Evolutionary conservation across 2,329 filamentous ascomycete genomes (phyloP).

Genomic region (Arthrobotrys entomopaga): DNA sequence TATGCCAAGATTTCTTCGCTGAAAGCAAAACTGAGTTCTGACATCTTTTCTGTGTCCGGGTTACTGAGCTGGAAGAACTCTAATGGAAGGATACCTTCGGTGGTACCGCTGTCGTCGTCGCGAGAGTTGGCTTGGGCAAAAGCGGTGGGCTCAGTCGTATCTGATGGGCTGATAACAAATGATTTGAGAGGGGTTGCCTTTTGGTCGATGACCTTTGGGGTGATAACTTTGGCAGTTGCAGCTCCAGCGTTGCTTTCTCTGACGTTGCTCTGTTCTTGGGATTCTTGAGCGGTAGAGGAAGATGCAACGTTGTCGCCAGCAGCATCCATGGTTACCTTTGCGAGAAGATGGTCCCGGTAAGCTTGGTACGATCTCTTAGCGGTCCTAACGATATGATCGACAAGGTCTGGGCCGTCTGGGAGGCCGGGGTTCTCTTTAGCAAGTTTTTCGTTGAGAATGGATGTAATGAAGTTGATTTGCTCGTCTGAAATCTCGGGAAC

Average conservation of each 20-base stretch:
- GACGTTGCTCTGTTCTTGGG: too few relatives aligned
- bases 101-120: too few relatives aligned
- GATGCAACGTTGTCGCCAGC: too few relatives aligned
- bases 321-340: neutral
- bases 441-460: neutral
- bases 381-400: neutral
- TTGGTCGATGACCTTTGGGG: too few relatives aligned
- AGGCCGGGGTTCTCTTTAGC: neutral
- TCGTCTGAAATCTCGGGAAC: constrained; percentile 10
- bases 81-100: constrained; percentile 12
- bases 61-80: neutral
- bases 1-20: neutral
- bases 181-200: too few relatives aligned
- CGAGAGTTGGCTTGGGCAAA: too few relatives aligned
- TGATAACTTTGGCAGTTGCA: too few relatives aligned
- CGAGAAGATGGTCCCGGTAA: neutral
- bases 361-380: neutral
- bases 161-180: too few relatives aligned
- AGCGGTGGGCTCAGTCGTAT: too few relatives aligned
- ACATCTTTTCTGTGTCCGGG: too few relatives aligned
- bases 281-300: too few relatives aligned
- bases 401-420: neutral
- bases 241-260: too few relatives aligned
- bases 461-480: constrained; percentile 7
- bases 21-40: neutral